A percentile compares a stretch with the other conserved stretches of the same genome.
phyloP scores from a whole-genome alignment of 1,284 basidiomycete genomes.

The Takashimella koratensis region DNA sequence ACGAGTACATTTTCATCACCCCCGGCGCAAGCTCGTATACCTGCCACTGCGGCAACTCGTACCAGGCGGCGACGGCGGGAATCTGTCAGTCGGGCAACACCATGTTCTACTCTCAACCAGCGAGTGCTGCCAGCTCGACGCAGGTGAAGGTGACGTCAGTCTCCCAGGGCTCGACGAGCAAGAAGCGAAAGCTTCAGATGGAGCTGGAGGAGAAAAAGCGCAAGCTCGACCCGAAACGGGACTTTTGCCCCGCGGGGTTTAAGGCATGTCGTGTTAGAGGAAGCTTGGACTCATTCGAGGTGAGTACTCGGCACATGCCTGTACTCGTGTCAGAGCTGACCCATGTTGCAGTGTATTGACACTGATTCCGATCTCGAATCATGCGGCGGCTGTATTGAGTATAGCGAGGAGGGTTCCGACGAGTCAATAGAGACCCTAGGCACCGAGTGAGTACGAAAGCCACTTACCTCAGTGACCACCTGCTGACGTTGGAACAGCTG shows the following conservation, averaged over 20 bases:
- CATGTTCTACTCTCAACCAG: neutral
- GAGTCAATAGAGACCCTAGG: neutral
- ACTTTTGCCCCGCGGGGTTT: neutral
- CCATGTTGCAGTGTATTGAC: constrained; percentile 7
- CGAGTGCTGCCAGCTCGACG: neutral
- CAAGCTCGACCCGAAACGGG: neutral
- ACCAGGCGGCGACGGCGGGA: neutral
- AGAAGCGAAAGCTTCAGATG: neutral
- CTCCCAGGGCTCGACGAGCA: neutral
- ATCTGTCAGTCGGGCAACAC: neutral
- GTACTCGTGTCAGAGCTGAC: neutral
- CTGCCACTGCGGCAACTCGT: neutral
- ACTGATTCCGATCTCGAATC: constrained; percentile 6
- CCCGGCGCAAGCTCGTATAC: neutral
- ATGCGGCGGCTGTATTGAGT: constrained; percentile 7
- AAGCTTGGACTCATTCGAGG: neutral
- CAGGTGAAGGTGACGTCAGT: neutral
- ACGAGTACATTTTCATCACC: neutral
- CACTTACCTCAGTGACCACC: too few species aligned
- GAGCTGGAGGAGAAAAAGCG: neutral
- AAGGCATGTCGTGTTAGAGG: neutral
- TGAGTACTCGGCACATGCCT: neutral
- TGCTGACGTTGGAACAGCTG: too few species aligned
- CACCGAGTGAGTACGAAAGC: neutral
- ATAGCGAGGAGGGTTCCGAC: neutral